Percentiles rank a stretch among this genome's conserved stretches.
Evolutionary conservation across 108 stramenopile genomes (phyloP).

Genomic region (Pseudonitzschia multiseries): DNA sequence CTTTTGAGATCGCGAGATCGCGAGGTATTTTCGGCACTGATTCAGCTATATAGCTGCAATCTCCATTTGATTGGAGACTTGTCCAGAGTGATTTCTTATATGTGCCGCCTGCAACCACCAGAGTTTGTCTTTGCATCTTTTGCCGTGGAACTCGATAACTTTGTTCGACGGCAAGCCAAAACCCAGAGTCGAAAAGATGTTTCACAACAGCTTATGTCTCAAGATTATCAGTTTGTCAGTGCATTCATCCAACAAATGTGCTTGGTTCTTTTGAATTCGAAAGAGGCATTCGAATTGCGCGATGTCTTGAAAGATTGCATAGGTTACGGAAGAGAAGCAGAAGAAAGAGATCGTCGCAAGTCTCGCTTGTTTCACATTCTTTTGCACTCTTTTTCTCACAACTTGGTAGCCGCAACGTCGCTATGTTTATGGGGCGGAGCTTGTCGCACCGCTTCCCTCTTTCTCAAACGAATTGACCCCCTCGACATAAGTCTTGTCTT

Average conservation of each 20-base stretch:
- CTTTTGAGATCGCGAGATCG: slow-evolving; percentile 70
- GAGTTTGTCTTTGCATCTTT: slow-evolving; percentile 87
- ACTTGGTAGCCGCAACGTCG: slow-evolving; percentile 65
- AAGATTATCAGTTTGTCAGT: slow-evolving; percentile 73
- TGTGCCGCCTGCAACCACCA: slow-evolving; percentile 84
- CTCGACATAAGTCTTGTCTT: slow-evolving; percentile 77
- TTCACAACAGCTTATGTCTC: slow-evolving; percentile 31
- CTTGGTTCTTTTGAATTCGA: slow-evolving; percentile 68
- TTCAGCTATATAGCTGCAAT: slow-evolving; percentile 69
- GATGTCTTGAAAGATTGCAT: slow-evolving; percentile 67
- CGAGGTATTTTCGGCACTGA: slow-evolving; percentile 71
- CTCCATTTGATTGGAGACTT: slow-evolving; percentile 65
- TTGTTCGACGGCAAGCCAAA: slow-evolving; percentile 29
- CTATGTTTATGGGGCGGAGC: slow-evolving; percentile 86
- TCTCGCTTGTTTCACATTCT: slow-evolving; percentile 76
- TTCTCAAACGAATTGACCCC: slow-evolving; percentile 70
- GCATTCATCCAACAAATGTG: slow-evolving; percentile 83
- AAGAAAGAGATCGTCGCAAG: slow-evolving; percentile 52
- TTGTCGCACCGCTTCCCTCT: slow-evolving; percentile 71
- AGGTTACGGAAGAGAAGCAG: slow-evolving; percentile 34
- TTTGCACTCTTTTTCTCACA: slow-evolving; percentile 76
- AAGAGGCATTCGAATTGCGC: slow-evolving; percentile 66
- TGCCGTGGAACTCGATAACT: slow-evolving; percentile 73
- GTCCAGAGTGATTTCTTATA: slow-evolving; percentile 72
- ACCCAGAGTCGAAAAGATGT: not conserved